Conservation (phyloP, 306 rosid species). For the Mimosa pudica region DNA sequence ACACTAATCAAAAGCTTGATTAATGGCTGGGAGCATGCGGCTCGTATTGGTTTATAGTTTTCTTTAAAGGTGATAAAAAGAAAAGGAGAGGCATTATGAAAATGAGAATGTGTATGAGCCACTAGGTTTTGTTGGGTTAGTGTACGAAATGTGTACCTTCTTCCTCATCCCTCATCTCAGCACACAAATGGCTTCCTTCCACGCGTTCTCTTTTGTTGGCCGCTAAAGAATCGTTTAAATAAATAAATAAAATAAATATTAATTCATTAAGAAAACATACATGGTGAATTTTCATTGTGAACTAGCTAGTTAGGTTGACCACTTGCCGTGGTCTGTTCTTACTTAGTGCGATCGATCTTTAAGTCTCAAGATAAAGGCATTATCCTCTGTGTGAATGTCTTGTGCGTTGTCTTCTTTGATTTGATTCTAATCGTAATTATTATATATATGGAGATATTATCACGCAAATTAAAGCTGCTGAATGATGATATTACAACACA, state of each 20-base stretch:
- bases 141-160: constrained; percentile 50
- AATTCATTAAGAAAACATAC: neutral
- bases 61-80: neutral
- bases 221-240: constrained; percentile 21
- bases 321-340: neutral
- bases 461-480: neutral
- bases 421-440: neutral
- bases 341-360: neutral
- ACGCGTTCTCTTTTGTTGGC: constrained; percentile 40
- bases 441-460: neutral
- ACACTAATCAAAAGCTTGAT: neutral
- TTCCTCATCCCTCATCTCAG: neutral
- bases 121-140: constrained; percentile 13
- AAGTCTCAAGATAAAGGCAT: neutral
- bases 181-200: constrained; percentile 29
- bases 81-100: constrained; percentile 5
- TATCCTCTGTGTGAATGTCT: neutral
- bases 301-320: neutral
- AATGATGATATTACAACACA: neutral
- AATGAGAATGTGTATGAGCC: neutral
- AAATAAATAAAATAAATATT: neutral
- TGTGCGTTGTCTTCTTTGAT: neutral
- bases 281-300: neutral
- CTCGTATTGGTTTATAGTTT: constrained; percentile 25
- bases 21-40: neutral